These are phyloP conservation scores for Geoglossum cookeanum DNA, from an alignment of 2,329 filamentous ascomycete species.

Conservation along the genomic window DNA sequence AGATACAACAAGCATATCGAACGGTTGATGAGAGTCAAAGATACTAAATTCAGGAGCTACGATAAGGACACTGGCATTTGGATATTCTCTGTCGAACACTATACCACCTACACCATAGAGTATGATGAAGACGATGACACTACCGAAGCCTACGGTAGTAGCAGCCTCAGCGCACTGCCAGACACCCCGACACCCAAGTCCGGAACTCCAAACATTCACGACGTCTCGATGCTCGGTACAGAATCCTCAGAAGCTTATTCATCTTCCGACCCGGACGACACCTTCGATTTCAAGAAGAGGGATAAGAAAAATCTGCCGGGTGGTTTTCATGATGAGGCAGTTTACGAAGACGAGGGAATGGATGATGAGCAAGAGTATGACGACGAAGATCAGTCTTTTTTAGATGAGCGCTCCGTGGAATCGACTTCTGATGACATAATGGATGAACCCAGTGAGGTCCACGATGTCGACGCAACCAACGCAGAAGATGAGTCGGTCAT, in stretches of 20 bases:
- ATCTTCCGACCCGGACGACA: slow-evolving; percentile 30
- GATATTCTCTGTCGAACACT: slow-evolving; percentile 89
- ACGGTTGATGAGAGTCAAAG: slow-evolving; percentile 56
- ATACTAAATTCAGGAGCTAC: slow-evolving; percentile 71
- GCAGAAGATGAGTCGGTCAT: slow-evolving; percentile 59
- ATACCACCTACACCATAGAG: slow-evolving; percentile 83
- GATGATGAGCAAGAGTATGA: slow-evolving; percentile 26
- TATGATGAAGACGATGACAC: slow-evolving; percentile 51
- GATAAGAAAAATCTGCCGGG: slow-evolving; percentile 47
- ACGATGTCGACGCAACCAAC: slow-evolving; percentile 43
- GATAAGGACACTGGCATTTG: slow-evolving; percentile 64
- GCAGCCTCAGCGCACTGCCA: slow-evolving; percentile 30
- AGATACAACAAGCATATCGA: slow-evolving; percentile 66
- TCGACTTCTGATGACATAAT: slow-evolving; percentile 42
- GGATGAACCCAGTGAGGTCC: slow-evolving; percentile 26
- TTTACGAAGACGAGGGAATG: slow-evolving; percentile 37
- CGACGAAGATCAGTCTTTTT: slow-evolving; percentile 54
- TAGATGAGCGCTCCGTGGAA: slow-evolving; percentile 80
- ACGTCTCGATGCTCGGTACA: slow-evolving; percentile 11
- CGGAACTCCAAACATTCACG: slow-evolving; percentile 12
- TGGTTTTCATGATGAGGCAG: slow-evolving; percentile 48
- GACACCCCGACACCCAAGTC: slow-evolving; percentile 24
- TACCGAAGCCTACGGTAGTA: slow-evolving; percentile 25
- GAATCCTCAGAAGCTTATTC: slow-evolving; percentile 19
- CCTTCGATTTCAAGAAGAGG: slow-evolving; percentile 31